Evolutionary conservation across 306 rosid genomes (phyloP), one percentile per base, ranked within the genome.

Genomic region (Dalbergia oliveri): DNA sequence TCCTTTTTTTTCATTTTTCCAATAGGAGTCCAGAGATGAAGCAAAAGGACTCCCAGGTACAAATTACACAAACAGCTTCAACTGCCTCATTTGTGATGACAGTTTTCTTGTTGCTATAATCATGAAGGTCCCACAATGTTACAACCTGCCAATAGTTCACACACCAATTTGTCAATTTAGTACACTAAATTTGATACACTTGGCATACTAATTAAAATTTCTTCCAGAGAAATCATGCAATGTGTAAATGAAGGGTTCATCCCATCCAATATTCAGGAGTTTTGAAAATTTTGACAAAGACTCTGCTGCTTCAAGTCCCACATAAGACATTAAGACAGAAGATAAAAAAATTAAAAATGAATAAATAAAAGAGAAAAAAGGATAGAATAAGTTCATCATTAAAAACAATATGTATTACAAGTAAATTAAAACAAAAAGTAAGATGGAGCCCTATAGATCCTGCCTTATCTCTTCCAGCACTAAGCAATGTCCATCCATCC

Each of bases 401-500:
- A 57, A 31, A 56, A 26, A 45, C 14, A 44, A n/a, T 13, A 13
- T 23, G 18, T 66, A 62, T 70, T 39, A 12, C 61, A 15, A 11
- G 63, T 47, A 61, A 68, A 74, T 34, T 59, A 58, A 63, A 75
- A 74, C 14, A 69, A 69, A 74, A 56, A 12, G 35, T 15, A 37
- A 72, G 70, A 65, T 35, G 11, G 59, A 49, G 81, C 68, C 78
- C 31, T 72, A 21, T 18, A 58, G 71, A 77, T 31, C 84, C 12
- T 78, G 59, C 99, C 96, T 91, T 95, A 82, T 95, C 99, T 90
- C 99, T 88, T 88, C 97, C 99, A 76, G 96, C 91, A 76, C 91
- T 93, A 73, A 93, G 91, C 88, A 95, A 86, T n/a, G 91, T 93
- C 91, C 86, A 74, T 41, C 99, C 97, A 65, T 95, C 99, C 82